Evolutionary conservation across 164 flowering plant genomes (phyloP).

Genomic region (Kalanchoe fedtschenkoi): DNA sequence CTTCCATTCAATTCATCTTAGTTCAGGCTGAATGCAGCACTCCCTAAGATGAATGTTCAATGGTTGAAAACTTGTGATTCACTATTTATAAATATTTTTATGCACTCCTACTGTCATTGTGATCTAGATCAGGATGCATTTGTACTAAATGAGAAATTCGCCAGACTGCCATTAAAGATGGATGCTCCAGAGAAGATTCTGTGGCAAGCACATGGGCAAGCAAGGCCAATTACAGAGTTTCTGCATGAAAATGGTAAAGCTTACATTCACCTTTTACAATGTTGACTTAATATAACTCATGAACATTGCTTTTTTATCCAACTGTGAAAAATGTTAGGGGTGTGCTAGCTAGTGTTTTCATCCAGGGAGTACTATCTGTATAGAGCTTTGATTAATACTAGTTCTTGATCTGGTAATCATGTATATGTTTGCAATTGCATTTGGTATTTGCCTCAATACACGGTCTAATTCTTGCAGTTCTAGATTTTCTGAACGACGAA

Average conservation of each 20-base stretch:
- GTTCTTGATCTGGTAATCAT: background rate
- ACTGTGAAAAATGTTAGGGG: background rate
- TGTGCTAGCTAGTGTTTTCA: background rate
- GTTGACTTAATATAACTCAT: background rate
- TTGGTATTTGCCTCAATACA: background rate
- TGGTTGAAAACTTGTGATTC: background rate
- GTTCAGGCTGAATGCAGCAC: no score
- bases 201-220: constrained; percentile 80
- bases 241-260: constrained; percentile 84
- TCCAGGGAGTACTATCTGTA: background rate
- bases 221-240: constrained; percentile 68
- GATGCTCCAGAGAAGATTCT: constrained; percentile 87
- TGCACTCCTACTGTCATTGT: background rate
- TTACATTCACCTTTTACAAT: background rate
- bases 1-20: no score
- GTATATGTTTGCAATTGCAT: background rate
- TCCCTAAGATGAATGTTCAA: background rate
- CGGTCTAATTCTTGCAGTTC: constrained; percentile 36
- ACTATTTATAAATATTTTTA: background rate
- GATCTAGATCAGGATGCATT: constrained; percentile 33
- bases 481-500: constrained; percentile 73
- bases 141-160: constrained; percentile 34
- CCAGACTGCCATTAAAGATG: constrained; percentile 76
- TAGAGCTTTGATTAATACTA: background rate
- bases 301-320: no score